Evolutionary conservation across 208 protist species (phyloP).

Genomic region (Trypanosoma lewisi): DNA sequence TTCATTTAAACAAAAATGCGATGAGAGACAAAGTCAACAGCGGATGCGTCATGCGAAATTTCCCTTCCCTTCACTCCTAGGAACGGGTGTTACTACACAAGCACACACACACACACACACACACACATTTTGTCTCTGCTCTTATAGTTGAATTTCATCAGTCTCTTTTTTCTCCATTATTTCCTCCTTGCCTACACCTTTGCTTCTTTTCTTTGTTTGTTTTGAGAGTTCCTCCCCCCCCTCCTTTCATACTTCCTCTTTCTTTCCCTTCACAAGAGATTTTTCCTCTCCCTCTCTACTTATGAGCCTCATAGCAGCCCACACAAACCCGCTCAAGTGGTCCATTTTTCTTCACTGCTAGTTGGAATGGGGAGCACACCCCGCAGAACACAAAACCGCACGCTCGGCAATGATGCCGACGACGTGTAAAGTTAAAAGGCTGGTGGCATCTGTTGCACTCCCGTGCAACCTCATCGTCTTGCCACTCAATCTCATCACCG

Average conservation of each 20-base stretch:
- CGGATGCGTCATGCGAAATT: too few species aligned
- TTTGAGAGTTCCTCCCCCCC: not conserved
- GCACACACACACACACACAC: too few species aligned
- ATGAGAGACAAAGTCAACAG: too few species aligned
- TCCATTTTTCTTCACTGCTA: conserved; percentile 40
- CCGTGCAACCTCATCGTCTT: conserved; percentile 66
- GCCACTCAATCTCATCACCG: conserved; percentile 75
- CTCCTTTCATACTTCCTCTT: conserved; percentile 6
- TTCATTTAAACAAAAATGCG: too few species aligned
- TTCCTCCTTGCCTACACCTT: not conserved
- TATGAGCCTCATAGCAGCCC: conserved; percentile 47
- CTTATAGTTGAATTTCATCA: not conserved
- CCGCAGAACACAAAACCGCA: conserved; percentile 88
- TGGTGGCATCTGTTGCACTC: conserved; percentile 74
- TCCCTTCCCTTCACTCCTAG: too few species aligned
- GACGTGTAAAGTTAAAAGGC: conserved; percentile 62
- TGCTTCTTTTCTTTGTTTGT: not conserved
- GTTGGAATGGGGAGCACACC: conserved; percentile 55
- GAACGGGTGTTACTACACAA: too few species aligned
- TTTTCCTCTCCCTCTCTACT: not conserved
- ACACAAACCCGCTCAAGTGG: conserved; percentile 59
- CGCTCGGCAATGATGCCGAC: conserved; percentile 78
- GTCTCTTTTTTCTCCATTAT: not conserved
- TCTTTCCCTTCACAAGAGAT: conserved; percentile 2
- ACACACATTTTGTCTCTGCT: not conserved